A percentile compares a stretch with the other conserved stretches of the same genome.
phyloP scores from a whole-genome alignment of 805 yeast species.

The Candida silvatica region DNA sequence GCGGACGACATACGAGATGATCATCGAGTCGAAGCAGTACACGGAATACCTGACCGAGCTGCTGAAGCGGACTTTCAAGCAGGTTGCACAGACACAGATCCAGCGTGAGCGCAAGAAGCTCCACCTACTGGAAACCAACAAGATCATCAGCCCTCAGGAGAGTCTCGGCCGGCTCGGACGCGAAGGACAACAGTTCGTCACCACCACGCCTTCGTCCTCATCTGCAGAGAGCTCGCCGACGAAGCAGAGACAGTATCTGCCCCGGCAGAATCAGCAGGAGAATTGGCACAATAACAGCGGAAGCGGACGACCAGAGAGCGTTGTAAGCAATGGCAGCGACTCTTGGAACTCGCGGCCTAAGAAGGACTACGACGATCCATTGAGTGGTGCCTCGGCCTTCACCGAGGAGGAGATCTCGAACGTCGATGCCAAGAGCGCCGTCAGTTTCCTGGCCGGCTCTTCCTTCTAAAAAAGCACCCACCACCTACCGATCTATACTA shows the following conservation, averaged over 20 bases:
- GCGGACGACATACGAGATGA: constrained; percentile 79
- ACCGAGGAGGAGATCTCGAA: constrained; percentile 14
- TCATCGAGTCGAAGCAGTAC: constrained; percentile 60
- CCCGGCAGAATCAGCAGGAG: no score
- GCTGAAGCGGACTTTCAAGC: constrained; percentile 44
- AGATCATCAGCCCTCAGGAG: constrained; percentile 23
- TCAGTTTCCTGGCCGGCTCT: constrained; percentile 67
- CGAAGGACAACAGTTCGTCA: constrained; percentile 31
- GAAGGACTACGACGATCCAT: constrained; percentile 12
- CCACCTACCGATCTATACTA: no score
- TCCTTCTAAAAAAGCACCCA: no score
- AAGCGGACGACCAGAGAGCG: constrained; percentile 7
- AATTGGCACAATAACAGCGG: constrained; percentile 2
- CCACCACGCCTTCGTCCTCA: not conserved
- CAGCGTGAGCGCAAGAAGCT: constrained; percentile 82
- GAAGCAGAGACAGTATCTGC: no score
- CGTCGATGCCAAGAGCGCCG: constrained; percentile 81
- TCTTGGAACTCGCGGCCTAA: constrained; percentile 28
- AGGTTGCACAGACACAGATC: constrained; percentile 59
- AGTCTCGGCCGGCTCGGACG: constrained; percentile 71
- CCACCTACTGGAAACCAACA: constrained; percentile 57
- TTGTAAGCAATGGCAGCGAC: no score
- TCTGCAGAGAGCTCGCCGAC: not conserved
- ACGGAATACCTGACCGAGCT: constrained; percentile 43
- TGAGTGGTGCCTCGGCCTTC: constrained; percentile 2